Evolutionary conservation across 176 grass and related monocot species (phyloP), one percentile per base, ranked within the genome.

Genomic region (Phragmites australis): DNA sequence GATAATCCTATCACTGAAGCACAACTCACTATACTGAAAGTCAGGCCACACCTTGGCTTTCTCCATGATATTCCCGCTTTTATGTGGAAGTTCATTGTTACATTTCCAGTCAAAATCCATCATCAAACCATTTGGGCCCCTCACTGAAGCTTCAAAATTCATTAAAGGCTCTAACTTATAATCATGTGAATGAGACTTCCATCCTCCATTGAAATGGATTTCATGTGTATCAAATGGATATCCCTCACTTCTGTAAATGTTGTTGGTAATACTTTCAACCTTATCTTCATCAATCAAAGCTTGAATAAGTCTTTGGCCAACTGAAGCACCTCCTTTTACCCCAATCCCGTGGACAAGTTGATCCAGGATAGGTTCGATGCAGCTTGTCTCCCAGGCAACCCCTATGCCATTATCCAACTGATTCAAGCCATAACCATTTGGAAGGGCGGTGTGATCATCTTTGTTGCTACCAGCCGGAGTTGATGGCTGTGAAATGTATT

Each of bases 281-380:
- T 75, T 81, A 68, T 93, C 91, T 87, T 93, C 91, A 82, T 93
- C 88, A 14, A 93, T 87, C 54, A 89, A 87, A 79, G 87, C 84
- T 79, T 89, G 88, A 85, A 93, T 83, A 83, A 93, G 88, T 70
- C 87, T 87, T 88, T 93, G 88, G 23, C 91, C 88, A 79, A 93
- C 74, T 65, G 91, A 90, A 79, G 79, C 62, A 32, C 78, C 78
- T 65, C 68, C 82, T 70, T 9, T 68, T 41, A 26, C 72, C 54
- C 85, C 85, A 71, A 90, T 90, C 44, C 88, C 87, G 63, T 87
- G 87, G 17, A 90, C 78, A 75, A 93, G 69, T 83, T 93, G 84
- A 73, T 90, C 88, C 26, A 90, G 71, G 54, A 93, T 85, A 75
- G 88, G 91, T 85, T 93, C 87, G 61, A 93, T 72, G 39, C 82